phyloP scores from a whole-genome alignment of 139 green algal genomes.

The Chlorella sp. region DNA sequence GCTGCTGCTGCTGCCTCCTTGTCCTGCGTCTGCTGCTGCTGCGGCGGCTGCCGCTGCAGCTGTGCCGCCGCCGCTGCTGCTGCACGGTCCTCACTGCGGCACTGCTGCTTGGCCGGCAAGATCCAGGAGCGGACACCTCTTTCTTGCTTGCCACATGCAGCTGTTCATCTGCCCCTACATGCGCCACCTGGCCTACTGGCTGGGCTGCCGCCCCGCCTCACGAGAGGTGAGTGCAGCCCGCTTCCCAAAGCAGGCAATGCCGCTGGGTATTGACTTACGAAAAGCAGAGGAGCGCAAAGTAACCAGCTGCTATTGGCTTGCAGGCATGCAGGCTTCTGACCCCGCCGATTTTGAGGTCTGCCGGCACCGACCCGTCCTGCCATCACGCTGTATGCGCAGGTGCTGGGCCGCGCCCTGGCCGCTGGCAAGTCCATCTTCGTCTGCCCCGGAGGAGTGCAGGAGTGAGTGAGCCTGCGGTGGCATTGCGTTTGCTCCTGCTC shows the following conservation, averaged over 20 bases:
- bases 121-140: background rate
- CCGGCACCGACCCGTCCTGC: background rate
- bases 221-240: background rate
- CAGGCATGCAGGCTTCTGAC: background rate
- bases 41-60: background rate
- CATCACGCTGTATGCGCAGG: background rate
- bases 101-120: background rate
- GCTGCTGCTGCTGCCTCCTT: background rate
- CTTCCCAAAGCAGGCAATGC: too few relatives aligned
- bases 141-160: slow-evolving; percentile 1
- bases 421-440: slow-evolving; percentile 37
- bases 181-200: slow-evolving; percentile 44
- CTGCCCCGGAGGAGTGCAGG: slow-evolving; percentile 60
- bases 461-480: slow-evolving; percentile 44
- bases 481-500: too few relatives aligned
- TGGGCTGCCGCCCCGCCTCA: slow-evolving; percentile 34
- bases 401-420: background rate
- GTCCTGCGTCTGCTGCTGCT: too few relatives aligned
- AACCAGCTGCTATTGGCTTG: too few relatives aligned
- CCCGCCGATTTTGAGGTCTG: background rate
- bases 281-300: background rate
- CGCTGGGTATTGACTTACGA: background rate
- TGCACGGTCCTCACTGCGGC: background rate
- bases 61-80: background rate
- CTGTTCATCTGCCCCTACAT: slow-evolving; percentile 13